Percentiles rank a stretch among this genome's conserved stretches.
Evolutionary conservation across 345 rosid genomes (phyloP).

Genomic region (Heritiera littoralis): DNA sequence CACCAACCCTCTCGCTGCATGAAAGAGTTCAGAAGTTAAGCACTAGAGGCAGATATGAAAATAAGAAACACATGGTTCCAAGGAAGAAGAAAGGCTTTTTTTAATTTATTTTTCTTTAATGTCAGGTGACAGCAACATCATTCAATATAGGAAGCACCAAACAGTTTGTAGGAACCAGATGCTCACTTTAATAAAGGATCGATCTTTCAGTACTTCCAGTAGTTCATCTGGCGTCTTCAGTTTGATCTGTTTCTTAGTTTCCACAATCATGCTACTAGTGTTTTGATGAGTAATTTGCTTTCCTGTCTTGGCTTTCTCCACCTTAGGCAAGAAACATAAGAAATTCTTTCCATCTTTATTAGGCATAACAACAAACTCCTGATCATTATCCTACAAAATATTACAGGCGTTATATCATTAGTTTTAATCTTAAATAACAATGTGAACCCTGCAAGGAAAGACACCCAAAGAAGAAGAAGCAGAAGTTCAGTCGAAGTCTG

Average conservation of each 20-base stretch:
- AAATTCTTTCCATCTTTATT: slow-evolving; percentile 61
- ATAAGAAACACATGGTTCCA: neutral
- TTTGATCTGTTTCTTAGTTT: slow-evolving; percentile 62
- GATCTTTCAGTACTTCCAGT: slow-evolving; percentile 62
- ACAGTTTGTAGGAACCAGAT: slow-evolving; percentile 7
- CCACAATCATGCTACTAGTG: slow-evolving; percentile 74
- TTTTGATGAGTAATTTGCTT: slow-evolving; percentile 52
- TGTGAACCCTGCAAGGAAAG: neutral
- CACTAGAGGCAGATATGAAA: neutral
- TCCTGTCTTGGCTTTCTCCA: slow-evolving; percentile 57
- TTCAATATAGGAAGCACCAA: slow-evolving; percentile 8
- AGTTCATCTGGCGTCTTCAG: slow-evolving; percentile 92
- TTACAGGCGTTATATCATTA: slow-evolving; percentile 13
- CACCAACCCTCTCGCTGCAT: slow-evolving; percentile 99
- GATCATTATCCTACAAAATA: slow-evolving; percentile 64
- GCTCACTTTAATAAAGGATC: slow-evolving; percentile 65
- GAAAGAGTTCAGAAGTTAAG: neutral
- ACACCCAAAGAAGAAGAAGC: neutral
- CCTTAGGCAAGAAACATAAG: slow-evolving; percentile 81
- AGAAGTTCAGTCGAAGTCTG: too few relatives aligned
- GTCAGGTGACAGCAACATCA: slow-evolving; percentile 1
- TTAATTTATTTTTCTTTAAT: neutral
- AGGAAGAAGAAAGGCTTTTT: neutral
- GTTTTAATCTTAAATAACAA: neutral
- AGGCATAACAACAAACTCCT: slow-evolving; percentile 61